These are phyloP conservation scores for Ogataea pini DNA, from an alignment of 805 yeast genomes.

Conservation along the genomic window DNA sequence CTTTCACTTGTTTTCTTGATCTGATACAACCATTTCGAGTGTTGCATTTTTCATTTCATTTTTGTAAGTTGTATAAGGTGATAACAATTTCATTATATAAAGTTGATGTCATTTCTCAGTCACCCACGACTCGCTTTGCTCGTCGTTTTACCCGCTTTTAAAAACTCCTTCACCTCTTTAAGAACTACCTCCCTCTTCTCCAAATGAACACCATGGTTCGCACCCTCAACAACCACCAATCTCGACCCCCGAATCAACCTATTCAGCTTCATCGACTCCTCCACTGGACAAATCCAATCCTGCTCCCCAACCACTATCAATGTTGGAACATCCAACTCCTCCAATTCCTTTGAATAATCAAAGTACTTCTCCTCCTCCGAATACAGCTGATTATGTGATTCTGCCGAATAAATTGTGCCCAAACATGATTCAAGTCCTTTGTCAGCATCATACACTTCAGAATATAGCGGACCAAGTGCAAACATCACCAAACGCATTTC, in stretches of 20 bases:
- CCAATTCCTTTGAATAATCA: conserved; percentile 20
- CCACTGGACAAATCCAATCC: conserved; percentile 30
- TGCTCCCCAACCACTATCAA: conserved; percentile 25
- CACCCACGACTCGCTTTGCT: background rate
- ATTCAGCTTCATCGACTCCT: conserved; percentile 20
- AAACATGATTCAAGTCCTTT: conserved; percentile 18
- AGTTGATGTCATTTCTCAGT: too few relatives aligned
- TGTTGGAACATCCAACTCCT: conserved; percentile 19
- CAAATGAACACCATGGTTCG: conserved; percentile 27
- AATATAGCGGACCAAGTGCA: conserved; percentile 27
- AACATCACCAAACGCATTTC: conserved; percentile 29
- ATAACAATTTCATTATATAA: too few relatives aligned
- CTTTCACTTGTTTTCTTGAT: too few relatives aligned
- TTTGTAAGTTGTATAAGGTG: too few relatives aligned
- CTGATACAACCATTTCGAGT: too few relatives aligned
- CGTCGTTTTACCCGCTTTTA: background rate
- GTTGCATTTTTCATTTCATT: too few relatives aligned
- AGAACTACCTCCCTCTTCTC: conserved; percentile 21
- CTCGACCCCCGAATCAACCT: conserved; percentile 18
- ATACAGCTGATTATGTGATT: conserved; percentile 27
- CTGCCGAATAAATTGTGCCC: conserved; percentile 21
- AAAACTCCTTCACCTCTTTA: conserved; percentile 9
- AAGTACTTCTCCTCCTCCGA: conserved; percentile 28
- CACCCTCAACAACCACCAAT: conserved; percentile 17
- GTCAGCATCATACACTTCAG: conserved; percentile 26